Base-by-base conservation (phyloP, 2,329 filamentous ascomycete species). In the Tricladium varicosporioides region DNA sequence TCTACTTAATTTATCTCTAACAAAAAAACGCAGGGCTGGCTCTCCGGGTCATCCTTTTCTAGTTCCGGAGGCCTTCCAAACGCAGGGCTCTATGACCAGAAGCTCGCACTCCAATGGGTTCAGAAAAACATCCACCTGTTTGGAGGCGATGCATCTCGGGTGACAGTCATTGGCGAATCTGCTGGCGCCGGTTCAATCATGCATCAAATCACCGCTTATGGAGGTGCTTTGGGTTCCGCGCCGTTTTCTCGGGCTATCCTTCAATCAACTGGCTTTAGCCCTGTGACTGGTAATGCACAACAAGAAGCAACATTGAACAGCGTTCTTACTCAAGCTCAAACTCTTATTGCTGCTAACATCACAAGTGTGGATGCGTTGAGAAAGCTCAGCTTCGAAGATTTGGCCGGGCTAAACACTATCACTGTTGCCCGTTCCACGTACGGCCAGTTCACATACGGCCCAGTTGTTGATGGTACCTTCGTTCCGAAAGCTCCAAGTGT, bases 61-160 rank as follows among this genome's bases (percentile, higher is more conserved):
- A 71, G 75, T 13, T 63, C 60, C 46, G 70, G 75, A 57, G 79
- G 77, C 13, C 71, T 71, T 11, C 70, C 77, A 2, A 84, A 84
- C 64, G 76, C 75, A 10, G 80, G 74, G 2, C 69, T 83, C 1
- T 72, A 76, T 54, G 81, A 85, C 57, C 82, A 85, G 63, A 74
- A 79, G 11, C 71, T 82, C 15, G 80, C 80, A 19, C 70, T 86
- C 7, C 72, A 83, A 62, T 86, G 83, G 83, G 74, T 85, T 2
- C 75, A 80, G 53, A 66, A 76, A 43, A 71, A 82, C 58, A 82
- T 84, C 53, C 70, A 77, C 61, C 67, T 75, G 10, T 85, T 85
- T 61, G 81, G 82, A 9, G 82, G 82, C 11, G 77, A 84, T 64
- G 69, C 75, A 2, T 67, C 72, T 2, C 71, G 73, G 13, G 75